Evolutionary conservation across 1,284 basidiomycete genomes (phyloP).

Genomic region (Ganoderma lingzhi): DNA sequence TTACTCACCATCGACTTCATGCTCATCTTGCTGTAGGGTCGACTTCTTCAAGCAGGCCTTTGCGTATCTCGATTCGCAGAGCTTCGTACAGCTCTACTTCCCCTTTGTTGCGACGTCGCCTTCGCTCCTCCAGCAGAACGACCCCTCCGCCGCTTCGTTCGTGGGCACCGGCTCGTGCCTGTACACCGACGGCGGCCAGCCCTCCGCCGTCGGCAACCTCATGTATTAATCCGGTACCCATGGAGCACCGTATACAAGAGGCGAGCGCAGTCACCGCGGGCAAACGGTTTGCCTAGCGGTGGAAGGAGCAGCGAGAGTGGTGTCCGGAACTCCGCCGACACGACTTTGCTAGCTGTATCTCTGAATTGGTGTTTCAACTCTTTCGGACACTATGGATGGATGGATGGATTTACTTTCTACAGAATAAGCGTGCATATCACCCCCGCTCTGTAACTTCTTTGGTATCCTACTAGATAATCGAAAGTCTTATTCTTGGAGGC

Average conservation of each 20-base stretch:
- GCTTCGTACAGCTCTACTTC: slow-evolving; percentile 9
- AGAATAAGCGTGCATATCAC: not conserved
- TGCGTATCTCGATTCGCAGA: slow-evolving; percentile 8
- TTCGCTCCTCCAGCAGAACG: slow-evolving; percentile 1
- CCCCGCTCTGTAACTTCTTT: not conserved
- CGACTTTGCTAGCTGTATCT: not conserved
- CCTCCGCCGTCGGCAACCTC: slow-evolving; percentile 11
- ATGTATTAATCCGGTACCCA: slow-evolving; percentile 1
- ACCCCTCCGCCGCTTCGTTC: not conserved
- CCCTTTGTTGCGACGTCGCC: slow-evolving; percentile 12
- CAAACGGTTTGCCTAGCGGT: not conserved
- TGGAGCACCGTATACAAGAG: not conserved
- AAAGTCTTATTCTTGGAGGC: too few species aligned
- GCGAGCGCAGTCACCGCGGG: not conserved
- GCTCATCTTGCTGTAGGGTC: not conserved
- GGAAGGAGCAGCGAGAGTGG: not conserved
- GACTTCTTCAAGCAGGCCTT: slow-evolving; percentile 7
- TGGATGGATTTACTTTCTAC: not conserved
- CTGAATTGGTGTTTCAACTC: not conserved
- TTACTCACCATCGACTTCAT: not conserved
- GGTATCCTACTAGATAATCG: too few species aligned
- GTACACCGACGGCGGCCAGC: slow-evolving; percentile 2
- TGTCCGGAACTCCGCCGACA: not conserved
- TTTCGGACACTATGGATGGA: not conserved
- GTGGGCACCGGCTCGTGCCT: slow-evolving; percentile 9